Evolutionary conservation across 345 rosid species (phyloP), one percentile per base, ranked within the genome.

Genomic region (Schrenkiella parvula): DNA sequence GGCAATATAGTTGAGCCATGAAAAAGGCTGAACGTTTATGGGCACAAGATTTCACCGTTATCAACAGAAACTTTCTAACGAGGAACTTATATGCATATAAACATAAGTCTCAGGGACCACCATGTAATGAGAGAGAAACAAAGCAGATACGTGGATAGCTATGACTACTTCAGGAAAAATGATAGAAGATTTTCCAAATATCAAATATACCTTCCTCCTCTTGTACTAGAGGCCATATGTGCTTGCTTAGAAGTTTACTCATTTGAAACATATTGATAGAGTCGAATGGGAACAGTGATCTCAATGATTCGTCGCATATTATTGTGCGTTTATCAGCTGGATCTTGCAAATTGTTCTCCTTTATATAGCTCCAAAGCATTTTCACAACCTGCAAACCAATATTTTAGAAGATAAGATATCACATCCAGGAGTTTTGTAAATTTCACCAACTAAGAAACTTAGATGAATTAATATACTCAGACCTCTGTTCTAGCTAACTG

Each of bases 401-500:
- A 4, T 70, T 17, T 61, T 29, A 47, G 47, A 26, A 66, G 35
- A 32, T 1, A 54, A 31, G 23, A 56, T 65, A 39, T 39, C 15
- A 39, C 43, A 39, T 42, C 19, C 4, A 41, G 8, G 46, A 41
- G 46, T 41, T 41, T 41, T 41, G 46, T 41, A 41, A 38, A 7
- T 41, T n/a, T 5, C 46, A 4, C 17, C 43, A 5, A 38, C 43
- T 17, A 39, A 39, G 43, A 39, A 38, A 38, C 15, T 38, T 15
- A n/a, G 15, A 38, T 38, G 46, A 41, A 42, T 48, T 48, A 58
- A 25, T 57, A 10, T 21, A 22, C 46, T 15, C 34, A 2, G 53
- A 92, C 98, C 90, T 86, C 92, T 61, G 96, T 86, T 78, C 98
- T 89, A 69, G 96, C 92, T 83, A 89, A 77, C 21, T 42, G 47